Evolutionary conservation across 139 green algal genomes (phyloP), one percentile per base, ranked within the genome.

Genomic region (Spirogloea muscicola): DNA sequence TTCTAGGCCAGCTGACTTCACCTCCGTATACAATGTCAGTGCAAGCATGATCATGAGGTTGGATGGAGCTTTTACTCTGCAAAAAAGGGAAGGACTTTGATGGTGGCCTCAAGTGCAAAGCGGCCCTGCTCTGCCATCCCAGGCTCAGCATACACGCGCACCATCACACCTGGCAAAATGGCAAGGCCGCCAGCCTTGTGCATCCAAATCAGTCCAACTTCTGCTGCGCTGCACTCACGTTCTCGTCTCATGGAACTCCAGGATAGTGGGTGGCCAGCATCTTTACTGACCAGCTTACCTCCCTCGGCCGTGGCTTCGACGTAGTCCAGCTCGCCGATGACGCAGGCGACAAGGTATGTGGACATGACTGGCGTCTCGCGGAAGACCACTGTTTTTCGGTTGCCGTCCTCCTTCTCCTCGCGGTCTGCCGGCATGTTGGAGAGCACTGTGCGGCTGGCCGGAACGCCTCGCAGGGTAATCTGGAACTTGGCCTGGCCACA

Each of bases 301-400:
- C 49, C 60, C 10, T 18, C 18, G 16, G 68, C 69, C 27, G 46
- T 76, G 9, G 52, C 57, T 13, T 44, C 73, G 10, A 79, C 71
- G 52, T 44, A 68, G 9, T 76, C 80, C 31, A 96, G 77, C 21
- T 87, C 69, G 1, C 87, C 91, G 31, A 90, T 81, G 6, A 94
- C 84, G 27, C 91, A 79, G 21, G 85, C 90, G 3, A 94, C 58
- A 38, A 97, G 84, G 80, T 97, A 97, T 10, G 88, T 91, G 62
- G 81, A 86, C 91, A 96, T 96, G 10, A 70, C 74, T 0, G 92
- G 91, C 0, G 84, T 89, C 21, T 74, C 65, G 25, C 38, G 39
- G n/a, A 68, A 74, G 43, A 29, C 31, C 21, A 74, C 65, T 25
- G 65, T 62, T 5, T 62, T 62, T 18, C 38, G 55, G 3, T 21